Percentiles rank a stretch among this genome's conserved stretches.
phyloP scores from a whole-genome alignment of 176 grass and related monocot genomes.

The Aegilops speltoides region DNA sequence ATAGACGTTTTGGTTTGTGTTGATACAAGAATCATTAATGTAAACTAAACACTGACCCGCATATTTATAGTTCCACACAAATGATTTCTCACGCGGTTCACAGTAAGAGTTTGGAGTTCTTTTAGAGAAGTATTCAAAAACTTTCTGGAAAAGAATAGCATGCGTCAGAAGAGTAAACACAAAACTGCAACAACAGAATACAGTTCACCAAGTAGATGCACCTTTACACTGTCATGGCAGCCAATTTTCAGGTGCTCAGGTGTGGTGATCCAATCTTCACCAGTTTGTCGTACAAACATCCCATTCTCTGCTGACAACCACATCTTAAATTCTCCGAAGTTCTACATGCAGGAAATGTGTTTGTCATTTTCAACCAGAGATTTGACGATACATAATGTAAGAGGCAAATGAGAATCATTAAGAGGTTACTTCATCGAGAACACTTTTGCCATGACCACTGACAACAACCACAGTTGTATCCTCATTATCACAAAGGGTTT shows the following conservation, averaged over 20 bases:
- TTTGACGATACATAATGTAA: no score
- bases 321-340: conserved; percentile 83
- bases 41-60: conserved; percentile 45
- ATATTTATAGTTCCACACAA: conserved; percentile 97
- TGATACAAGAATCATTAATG: no score
- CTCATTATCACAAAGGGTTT: conserved; percentile 66
- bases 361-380: neutral
- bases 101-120: conserved; percentile 87
- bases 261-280: conserved; percentile 82
- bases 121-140: conserved; percentile 87
- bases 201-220: conserved; percentile 17
- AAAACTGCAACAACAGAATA: neutral
- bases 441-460: conserved; percentile 76
- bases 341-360: conserved; percentile 31
- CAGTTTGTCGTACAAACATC: conserved; percentile 75
- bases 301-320: conserved; percentile 96
- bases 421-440: conserved; percentile 77
- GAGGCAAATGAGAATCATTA: no score
- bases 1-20: neutral
- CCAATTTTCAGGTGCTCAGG: no score
- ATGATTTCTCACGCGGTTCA: conserved; percentile 78
- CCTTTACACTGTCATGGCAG: conserved; percentile 99
- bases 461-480: conserved; percentile 86
- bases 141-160: conserved; percentile 57
- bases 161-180: conserved; percentile 17